Evolutionary conservation across 1,284 basidiomycete genomes (phyloP).

Genomic region (Pholiota adiposa): DNA sequence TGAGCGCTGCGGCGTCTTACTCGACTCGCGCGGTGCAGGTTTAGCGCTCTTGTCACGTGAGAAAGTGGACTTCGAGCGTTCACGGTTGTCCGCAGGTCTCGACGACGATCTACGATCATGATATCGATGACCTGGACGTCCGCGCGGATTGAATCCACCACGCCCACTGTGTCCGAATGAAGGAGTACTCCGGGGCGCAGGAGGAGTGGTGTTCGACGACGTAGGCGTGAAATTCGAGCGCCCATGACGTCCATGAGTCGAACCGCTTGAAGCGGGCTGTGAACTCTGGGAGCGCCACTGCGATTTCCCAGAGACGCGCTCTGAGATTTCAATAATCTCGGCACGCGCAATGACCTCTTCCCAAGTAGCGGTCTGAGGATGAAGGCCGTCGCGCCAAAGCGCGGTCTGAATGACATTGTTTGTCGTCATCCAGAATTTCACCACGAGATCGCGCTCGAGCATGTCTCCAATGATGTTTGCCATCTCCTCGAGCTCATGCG

Average conservation of each 20-base stretch:
- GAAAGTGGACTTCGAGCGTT: too few species aligned
- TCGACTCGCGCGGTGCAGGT: not conserved
- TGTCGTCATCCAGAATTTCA: not conserved
- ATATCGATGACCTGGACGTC: not conserved
- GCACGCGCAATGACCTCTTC: not conserved
- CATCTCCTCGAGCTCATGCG: not conserved
- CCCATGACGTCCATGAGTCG: not conserved
- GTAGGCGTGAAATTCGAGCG: not conserved
- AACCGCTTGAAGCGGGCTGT: not conserved
- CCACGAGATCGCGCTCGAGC: not conserved
- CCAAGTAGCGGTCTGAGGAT: slow-evolving; percentile 11
- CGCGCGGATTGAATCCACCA: not conserved
- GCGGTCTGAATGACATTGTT: not conserved
- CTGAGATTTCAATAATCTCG: not conserved
- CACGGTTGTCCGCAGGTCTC: not conserved
- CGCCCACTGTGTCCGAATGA: not conserved
- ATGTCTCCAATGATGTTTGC: not conserved
- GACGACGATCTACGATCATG: not conserved
- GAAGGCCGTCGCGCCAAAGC: not conserved
- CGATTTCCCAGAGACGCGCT: not conserved
- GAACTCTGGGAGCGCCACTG: not conserved
- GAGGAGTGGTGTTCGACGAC: not conserved
- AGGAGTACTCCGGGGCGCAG: not conserved
- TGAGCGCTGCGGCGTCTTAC: not conserved
- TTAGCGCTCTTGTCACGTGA: too few species aligned